Base-by-base conservation (phyloP, 23 red algal genomes). In the Gracilaria gracilis region DNA sequence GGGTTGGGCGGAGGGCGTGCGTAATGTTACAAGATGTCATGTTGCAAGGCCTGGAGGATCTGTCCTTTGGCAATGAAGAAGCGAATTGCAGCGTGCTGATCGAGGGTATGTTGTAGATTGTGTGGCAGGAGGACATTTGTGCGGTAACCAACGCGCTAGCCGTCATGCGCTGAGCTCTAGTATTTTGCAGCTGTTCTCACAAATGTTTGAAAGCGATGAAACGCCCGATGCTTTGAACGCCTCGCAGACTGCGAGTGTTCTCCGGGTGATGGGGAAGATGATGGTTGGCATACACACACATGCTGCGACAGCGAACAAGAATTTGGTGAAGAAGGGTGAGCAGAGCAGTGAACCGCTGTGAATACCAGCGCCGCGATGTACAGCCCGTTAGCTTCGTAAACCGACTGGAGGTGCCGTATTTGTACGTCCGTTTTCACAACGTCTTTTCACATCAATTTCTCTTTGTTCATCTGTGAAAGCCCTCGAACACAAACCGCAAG, bases 1-100 rank as follows among this genome's bases (percentile, higher is more conserved):
- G 3, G 66, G 66, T 38, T 3, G 5, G 5, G 12, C 17, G 11
- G 55, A 34, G 17, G 81, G 61, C 6, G 38, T 87, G 24, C 36
- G 65, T 71, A 21, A 74, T 28, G 87, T 91, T n/a, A n/a, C 87
- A 91, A 38, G 87, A 91, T 39, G 75, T 72, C 6, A 82, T 75
- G 17, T 71, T 91, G 87, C 28, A 50, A 55, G 87, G 75, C 0
- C 27, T 91, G 57, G 38, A 82, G 50, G 39, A 50, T 5, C 51
- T 91, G 24, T 80, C 74, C 16, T 91, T 91, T 82, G 75, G 87
- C n/a, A 82, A 39, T 49, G 87, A 91, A n/a, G 75, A 50, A 35
- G 75, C 39, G n/a, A 91, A 58, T 71, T 91, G 87, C 75, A 74
- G 59, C 27, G 87, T 21, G 13, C 64, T 91, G 19, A 55, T 91